Evolutionary conservation across 768 basidiomycete species (phyloP).

Genomic region (Podaxis sp.): DNA sequence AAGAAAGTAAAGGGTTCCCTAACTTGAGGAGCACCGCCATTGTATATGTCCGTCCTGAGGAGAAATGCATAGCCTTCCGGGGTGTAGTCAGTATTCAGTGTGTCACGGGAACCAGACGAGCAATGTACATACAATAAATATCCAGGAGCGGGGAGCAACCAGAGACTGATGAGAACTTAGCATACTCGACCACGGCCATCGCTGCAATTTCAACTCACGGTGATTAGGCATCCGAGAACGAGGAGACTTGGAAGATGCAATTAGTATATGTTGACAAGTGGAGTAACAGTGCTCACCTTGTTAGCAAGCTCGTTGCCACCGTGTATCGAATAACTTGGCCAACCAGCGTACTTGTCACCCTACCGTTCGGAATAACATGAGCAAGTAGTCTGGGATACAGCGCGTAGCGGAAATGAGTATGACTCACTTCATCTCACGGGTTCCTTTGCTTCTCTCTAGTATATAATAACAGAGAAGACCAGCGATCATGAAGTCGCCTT

Average conservation of each 20-base stretch:
- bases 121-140: background rate
- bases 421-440: constrained; percentile 3
- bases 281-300: constrained; percentile 13
- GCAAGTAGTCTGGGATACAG: background rate
- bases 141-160: background rate
- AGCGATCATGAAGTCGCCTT: constrained; percentile 19
- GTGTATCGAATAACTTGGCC: constrained; percentile 17
- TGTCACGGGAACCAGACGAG: too few relatives aligned
- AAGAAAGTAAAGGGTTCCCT: background rate
- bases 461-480: constrained; percentile 18
- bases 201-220: constrained; percentile 9
- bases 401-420: background rate
- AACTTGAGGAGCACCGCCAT: constrained; percentile 22
- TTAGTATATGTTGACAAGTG: background rate
- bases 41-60: constrained; percentile 22
- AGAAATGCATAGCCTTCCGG: constrained; percentile 19
- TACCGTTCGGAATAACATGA: background rate
- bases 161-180: background rate
- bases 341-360: constrained; percentile 14
- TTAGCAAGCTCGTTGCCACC: constrained; percentile 16
- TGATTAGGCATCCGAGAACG: constrained; percentile 12
- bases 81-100: background rate
- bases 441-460: constrained; percentile 2
- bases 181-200: too few relatives aligned
- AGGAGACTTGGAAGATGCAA: constrained; percentile 13